Conservation (phyloP, 495 filamentous ascomycete genomes). For the Penicillium paradoxum region DNA sequence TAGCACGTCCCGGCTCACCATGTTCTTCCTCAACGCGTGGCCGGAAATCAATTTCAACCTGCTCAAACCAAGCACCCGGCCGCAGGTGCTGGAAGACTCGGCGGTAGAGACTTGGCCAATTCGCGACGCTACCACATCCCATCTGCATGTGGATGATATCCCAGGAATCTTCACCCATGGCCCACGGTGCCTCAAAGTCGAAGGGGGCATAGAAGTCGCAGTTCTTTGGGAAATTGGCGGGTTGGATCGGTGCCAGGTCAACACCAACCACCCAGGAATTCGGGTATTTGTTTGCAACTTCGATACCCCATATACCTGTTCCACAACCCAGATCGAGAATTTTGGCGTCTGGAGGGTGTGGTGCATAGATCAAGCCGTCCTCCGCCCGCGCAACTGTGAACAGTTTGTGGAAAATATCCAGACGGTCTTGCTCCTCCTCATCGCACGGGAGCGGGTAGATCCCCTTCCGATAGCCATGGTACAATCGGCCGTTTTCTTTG, state of each 20-base stretch:
- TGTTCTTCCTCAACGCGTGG: conserved; percentile 68
- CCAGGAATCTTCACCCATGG: conserved; percentile 67
- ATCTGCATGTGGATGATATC: conserved; percentile 83
- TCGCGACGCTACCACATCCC: conserved; percentile 72
- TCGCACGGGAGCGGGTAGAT: conserved; percentile 50
- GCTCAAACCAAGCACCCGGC: conserved; percentile 78
- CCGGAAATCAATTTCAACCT: conserved; percentile 84
- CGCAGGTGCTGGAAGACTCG: conserved; percentile 74
- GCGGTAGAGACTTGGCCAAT: conserved; percentile 71
- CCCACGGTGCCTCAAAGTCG: conserved; percentile 83
- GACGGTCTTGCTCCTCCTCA: conserved; percentile 63
- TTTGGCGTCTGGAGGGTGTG: conserved; percentile 45
- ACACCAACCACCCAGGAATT: conserved; percentile 63
- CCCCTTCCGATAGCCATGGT: conserved; percentile 46
- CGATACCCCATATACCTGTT: conserved; percentile 88
- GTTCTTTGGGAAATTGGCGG: conserved; percentile 64
- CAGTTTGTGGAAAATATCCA: conserved; percentile 76
- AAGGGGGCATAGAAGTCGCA: conserved; percentile 60
- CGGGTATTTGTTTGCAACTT: conserved; percentile 67
- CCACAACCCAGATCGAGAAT: conserved; percentile 84
- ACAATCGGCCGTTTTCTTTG: conserved; percentile 46
- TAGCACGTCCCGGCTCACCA: conserved; percentile 28
- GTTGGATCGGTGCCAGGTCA: conserved; percentile 79
- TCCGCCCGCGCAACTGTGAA: conserved; percentile 60
- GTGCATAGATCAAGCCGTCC: conserved; percentile 48